phyloP scores from a whole-genome alignment of 2,329 filamentous ascomycete species.

The Phialocephala subalpina region DNA sequence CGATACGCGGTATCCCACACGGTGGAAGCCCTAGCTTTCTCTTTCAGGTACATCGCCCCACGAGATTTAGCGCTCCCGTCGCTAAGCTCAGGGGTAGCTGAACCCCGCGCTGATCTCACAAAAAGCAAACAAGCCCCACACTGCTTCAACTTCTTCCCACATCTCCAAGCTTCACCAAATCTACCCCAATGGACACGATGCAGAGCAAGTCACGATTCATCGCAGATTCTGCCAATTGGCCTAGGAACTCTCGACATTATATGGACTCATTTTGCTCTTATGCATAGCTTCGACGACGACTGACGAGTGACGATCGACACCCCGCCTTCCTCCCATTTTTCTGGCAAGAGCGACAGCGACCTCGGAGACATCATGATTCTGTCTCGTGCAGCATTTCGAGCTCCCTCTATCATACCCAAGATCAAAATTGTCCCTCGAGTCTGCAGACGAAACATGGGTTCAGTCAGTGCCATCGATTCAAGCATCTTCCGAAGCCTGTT shows the following conservation, averaged over 20 bases:
- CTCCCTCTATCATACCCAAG: neutral
- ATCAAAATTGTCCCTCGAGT: neutral
- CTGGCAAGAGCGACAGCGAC: constrained; percentile 16
- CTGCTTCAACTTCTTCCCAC: constrained; percentile 7
- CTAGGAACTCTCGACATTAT: neutral
- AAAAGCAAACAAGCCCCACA: constrained; percentile 24
- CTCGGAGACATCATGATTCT: constrained; percentile 16
- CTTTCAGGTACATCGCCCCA: constrained; percentile 14
- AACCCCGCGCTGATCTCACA: constrained; percentile 3
- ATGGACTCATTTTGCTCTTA: neutral
- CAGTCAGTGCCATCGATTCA: constrained; percentile 52
- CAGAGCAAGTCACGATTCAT: neutral
- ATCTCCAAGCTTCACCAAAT: neutral
- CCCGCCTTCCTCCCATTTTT: neutral
- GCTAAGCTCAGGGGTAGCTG: constrained; percentile 11
- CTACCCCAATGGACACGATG: neutral
- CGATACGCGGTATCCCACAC: neutral
- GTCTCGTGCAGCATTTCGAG: constrained; percentile 17
- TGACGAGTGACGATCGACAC: neutral
- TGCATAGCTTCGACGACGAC: neutral
- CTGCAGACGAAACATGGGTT: constrained; percentile 31
- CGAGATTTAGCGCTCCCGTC: neutral
- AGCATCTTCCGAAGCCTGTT: constrained; percentile 59
- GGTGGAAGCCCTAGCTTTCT: neutral
- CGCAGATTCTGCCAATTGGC: constrained; percentile 1